Evolutionary conservation across 2,329 filamentous ascomycete species (phyloP).

Genomic region (Sporothrix pallida): DNA sequence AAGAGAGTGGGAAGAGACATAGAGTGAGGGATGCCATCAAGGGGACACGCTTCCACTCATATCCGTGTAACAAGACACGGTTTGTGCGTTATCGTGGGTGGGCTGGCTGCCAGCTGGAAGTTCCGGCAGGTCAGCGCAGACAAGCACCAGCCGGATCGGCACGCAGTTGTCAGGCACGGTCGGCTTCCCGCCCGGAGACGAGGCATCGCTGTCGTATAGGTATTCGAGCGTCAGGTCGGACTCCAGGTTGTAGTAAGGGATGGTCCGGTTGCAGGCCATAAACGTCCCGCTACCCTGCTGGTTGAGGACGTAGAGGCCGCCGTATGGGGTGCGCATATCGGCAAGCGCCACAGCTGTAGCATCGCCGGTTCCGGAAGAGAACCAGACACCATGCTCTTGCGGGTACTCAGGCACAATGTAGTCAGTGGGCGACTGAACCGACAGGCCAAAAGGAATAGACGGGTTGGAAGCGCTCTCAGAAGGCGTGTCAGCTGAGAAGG

Average conservation of each 20-base stretch:
- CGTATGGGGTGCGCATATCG: slow-evolving; percentile 45
- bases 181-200: slow-evolving; percentile 31
- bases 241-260: slow-evolving; percentile 49
- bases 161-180: slow-evolving; percentile 50
- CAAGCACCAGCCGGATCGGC: slow-evolving; percentile 51
- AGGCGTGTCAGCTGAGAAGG: not conserved
- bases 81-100: slow-evolving; percentile 50
- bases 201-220: slow-evolving; percentile 40
- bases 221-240: slow-evolving; percentile 51
- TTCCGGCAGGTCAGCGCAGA: slow-evolving; percentile 48
- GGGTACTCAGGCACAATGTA: slow-evolving; percentile 23
- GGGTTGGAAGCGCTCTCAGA: slow-evolving; percentile 38
- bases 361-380: slow-evolving; percentile 40
- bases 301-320: slow-evolving; percentile 37
- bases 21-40: no score
- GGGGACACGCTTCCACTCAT: not conserved
- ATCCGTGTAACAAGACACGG: slow-evolving; percentile 49
- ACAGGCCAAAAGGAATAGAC: slow-evolving; percentile 49
- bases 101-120: slow-evolving; percentile 46
- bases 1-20: not conserved
- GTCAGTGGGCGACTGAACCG: slow-evolving; percentile 40
- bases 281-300: slow-evolving; percentile 43
- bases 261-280: slow-evolving; percentile 51
- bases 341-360: slow-evolving; percentile 30
- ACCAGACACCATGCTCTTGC: slow-evolving; percentile 7